A percentile compares a stretch with the other conserved stretches of the same genome.
Conservation (phyloP, 164 flowering plant genomes). For the Vitis rupestris region DNA sequence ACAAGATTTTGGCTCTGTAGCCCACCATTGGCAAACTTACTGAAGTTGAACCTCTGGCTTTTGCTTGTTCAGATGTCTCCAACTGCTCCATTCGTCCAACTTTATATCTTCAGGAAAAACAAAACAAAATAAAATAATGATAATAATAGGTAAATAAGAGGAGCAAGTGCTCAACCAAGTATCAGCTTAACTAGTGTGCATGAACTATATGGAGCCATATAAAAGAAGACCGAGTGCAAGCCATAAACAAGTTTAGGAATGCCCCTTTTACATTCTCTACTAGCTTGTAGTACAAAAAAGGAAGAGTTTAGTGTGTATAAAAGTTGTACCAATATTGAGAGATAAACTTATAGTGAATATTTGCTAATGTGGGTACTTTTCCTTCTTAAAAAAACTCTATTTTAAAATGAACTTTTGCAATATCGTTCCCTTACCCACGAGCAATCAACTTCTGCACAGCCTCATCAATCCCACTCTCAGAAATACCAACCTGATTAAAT, state of each 20-base stretch:
- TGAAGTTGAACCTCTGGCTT: slow-evolving; percentile 78
- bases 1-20: neutral
- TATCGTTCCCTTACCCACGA: slow-evolving; percentile 67
- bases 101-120: slow-evolving; percentile 59
- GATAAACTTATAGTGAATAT: neutral
- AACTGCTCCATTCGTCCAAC: slow-evolving; percentile 93
- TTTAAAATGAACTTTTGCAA: no score
- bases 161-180: neutral
- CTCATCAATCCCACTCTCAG: slow-evolving; percentile 96
- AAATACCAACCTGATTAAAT: slow-evolving; percentile 78
- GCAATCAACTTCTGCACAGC: slow-evolving; percentile 91
- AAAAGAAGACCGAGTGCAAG: neutral
- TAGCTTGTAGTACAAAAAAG: neutral
- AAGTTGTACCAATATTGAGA: neutral
- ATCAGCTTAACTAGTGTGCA: no score
- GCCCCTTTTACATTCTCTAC: neutral
- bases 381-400: no score
- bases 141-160: neutral
- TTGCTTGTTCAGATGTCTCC: slow-evolving; percentile 91
- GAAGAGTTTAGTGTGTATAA: neutral
- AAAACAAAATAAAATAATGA: neutral
- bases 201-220: neutral
- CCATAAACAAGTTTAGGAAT: neutral
- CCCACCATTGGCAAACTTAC: slow-evolving; percentile 49
- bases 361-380: no score